These are phyloP conservation scores for Diacronema lutheri DNA, from an alignment of 78 protist genomes.

Conservation along the genomic window DNA sequence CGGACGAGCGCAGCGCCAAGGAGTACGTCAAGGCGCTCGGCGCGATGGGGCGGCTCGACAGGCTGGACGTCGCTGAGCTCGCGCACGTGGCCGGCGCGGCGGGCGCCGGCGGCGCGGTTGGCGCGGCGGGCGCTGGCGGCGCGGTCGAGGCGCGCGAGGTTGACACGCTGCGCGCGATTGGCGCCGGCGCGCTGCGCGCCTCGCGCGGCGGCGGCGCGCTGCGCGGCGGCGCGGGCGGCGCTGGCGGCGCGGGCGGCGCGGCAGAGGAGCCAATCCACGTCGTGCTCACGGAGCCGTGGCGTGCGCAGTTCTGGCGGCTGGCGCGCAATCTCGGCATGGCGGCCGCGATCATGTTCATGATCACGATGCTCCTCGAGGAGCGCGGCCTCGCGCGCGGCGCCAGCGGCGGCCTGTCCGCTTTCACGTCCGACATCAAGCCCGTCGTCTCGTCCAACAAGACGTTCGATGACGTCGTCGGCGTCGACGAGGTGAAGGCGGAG, in stretches of 20 bases:
- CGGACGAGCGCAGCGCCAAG: not conserved
- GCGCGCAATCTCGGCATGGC: not conserved
- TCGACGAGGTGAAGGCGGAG: constrained; percentile 58
- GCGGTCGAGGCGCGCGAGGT: not conserved
- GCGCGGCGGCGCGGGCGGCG: not conserved
- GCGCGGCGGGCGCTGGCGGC: not conserved
- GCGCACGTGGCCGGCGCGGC: not conserved
- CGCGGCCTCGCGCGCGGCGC: not conserved
- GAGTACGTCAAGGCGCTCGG: constrained; percentile 32
- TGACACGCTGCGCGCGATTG: not conserved
- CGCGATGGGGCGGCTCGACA: not conserved
- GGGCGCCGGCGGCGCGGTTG: not conserved
- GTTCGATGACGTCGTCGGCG: constrained; percentile 36
- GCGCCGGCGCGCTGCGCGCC: not conserved
- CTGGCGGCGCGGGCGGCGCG: not conserved
- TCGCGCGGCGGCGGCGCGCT: too few relatives aligned
- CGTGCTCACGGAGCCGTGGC: not conserved
- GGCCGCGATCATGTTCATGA: not conserved
- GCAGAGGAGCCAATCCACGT: not conserved
- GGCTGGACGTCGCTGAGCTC: not conserved
- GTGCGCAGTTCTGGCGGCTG: not conserved
- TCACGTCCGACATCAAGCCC: not conserved
- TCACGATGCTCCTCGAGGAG: not conserved
- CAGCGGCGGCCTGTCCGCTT: not conserved
- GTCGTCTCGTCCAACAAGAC: not conserved